Percentiles rank a stretch among this genome's conserved stretches.
phyloP scores from a whole-genome alignment of 306 rosid genomes.

The Vachellia collinsii region DNA sequence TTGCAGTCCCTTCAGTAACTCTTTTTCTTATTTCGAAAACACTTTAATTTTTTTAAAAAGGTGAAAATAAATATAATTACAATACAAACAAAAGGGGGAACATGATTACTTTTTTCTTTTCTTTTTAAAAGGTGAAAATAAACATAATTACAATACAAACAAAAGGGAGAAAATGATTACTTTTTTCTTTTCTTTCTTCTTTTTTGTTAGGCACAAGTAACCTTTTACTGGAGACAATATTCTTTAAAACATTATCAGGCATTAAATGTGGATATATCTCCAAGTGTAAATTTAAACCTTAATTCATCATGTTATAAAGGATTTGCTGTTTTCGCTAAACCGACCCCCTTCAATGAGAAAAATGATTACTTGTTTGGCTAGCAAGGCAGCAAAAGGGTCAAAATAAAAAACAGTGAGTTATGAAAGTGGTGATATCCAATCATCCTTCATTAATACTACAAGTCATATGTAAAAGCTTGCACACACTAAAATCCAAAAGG shows the following conservation, averaged over 20 bases:
- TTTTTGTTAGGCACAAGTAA: no score
- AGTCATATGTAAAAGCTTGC: background rate
- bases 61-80: background rate
- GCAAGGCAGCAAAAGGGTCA: conserved; percentile 30
- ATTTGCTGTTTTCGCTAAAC: background rate
- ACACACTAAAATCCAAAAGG: conserved; percentile 24
- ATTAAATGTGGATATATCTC: no score
- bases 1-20: no score
- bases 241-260: no score
- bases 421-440: conserved; percentile 25
- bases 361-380: conserved; percentile 52
- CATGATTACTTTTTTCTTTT: conserved; percentile 27
- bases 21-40: background rate
- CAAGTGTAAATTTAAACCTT: no score
- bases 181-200: conserved; percentile 33
- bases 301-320: no score
- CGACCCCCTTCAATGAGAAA: background rate
- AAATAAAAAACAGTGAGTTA: conserved; percentile 31
- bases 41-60: no score
- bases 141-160: background rate
- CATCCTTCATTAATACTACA: conserved; percentile 31
- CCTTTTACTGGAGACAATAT: no score
- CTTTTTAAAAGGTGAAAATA: conserved; percentile 9
- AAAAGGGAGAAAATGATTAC: conserved; percentile 20
- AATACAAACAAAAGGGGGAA: background rate